These are phyloP conservation scores for Oryza glumipatula DNA, from an alignment of 176 grass and related monocot genomes.

Conservation along the genomic window DNA sequence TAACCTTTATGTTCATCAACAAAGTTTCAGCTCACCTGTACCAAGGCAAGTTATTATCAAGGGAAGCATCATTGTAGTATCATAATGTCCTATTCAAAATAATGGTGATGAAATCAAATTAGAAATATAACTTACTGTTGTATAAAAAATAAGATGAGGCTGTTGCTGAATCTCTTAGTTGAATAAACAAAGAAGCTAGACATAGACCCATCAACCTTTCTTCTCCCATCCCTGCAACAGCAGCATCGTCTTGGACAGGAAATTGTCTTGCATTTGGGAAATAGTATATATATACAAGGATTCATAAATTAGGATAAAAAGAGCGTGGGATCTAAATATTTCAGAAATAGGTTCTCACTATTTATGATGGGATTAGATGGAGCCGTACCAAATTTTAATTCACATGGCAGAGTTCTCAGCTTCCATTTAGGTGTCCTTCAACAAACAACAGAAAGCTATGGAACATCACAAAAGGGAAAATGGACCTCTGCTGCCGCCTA, in stretches of 20 bases:
- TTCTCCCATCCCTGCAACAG: not conserved
- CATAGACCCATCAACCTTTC: not conserved
- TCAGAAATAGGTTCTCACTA: not conserved
- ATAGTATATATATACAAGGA: not conserved
- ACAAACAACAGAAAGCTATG: too few species aligned
- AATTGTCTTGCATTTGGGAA: not conserved
- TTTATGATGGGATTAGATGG: not conserved
- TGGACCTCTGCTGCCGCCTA: too few species aligned
- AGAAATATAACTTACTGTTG: too few species aligned
- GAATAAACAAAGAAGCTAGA: not conserved
- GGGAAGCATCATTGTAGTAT: not conserved
- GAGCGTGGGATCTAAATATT: not conserved
- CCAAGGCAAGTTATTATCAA: not conserved
- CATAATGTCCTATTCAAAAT: not conserved
- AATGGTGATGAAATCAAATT: not conserved
- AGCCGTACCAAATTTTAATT: too few species aligned
- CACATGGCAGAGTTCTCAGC: too few species aligned
- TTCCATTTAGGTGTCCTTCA: too few species aligned
- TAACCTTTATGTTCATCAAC: too few species aligned
- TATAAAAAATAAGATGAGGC: not conserved
- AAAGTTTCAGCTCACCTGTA: not conserved
- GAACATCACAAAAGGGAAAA: too few species aligned
- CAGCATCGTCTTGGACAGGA: not conserved
- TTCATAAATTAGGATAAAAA: not conserved
- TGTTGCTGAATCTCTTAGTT: not conserved